Evolutionary conservation across 352 stramenopile genomes (phyloP).

Genomic region (Stramenopiles sp.): DNA sequence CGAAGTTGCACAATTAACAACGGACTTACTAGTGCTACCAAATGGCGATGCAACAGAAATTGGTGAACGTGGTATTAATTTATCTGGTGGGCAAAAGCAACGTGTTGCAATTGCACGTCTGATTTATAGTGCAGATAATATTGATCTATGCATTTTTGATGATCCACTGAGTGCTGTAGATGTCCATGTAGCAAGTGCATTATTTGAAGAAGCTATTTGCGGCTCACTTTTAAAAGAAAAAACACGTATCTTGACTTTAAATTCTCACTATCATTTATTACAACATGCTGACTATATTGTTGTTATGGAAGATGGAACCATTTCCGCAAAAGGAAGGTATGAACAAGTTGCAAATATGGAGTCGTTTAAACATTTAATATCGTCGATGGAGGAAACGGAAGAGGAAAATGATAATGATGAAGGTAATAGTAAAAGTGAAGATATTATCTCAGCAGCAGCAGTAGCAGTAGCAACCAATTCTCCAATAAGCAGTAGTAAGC

Average conservation of each 20-base stretch:
- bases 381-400: too few species aligned
- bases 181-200: slow-evolving; percentile 26
- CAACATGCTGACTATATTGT: slow-evolving; percentile 25
- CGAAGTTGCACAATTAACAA: too few species aligned
- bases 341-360: too few species aligned
- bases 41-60: slow-evolving; percentile 54
- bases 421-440: too few species aligned
- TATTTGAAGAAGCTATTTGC: slow-evolving; percentile 25
- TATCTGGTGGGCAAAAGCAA: slow-evolving; percentile 54
- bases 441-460: too few species aligned
- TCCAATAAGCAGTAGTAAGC: too few species aligned
- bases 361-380: too few species aligned
- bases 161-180: slow-evolving; percentile 41
- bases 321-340: slow-evolving; percentile 23
- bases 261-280: slow-evolving; percentile 28
- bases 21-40: slow-evolving; percentile 46
- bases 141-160: slow-evolving; percentile 39
- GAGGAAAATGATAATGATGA: too few species aligned
- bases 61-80: slow-evolving; percentile 47
- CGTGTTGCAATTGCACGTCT: slow-evolving; percentile 34
- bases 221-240: slow-evolving; percentile 21
- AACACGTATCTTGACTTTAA: slow-evolving; percentile 27
- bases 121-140: slow-evolving; percentile 28
- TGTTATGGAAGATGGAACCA: slow-evolving; percentile 22
- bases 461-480: too few species aligned